Evolutionary conservation across 768 basidiomycete genomes (phyloP), one percentile per base, ranked within the genome.

Genomic region (Tulasnella sp.): DNA sequence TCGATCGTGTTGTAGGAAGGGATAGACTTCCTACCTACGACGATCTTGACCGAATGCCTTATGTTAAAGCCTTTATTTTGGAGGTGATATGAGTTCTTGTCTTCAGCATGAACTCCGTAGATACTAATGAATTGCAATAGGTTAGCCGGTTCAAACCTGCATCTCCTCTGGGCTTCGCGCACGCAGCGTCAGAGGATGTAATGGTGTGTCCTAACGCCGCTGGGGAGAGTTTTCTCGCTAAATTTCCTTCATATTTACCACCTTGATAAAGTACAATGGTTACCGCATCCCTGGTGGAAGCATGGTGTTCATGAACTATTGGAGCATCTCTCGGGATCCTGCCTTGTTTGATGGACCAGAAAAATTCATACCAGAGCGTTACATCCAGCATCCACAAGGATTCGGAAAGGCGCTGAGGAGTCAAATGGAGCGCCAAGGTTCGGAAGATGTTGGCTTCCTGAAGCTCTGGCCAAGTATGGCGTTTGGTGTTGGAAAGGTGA

Each of bases 1-100:
- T 80, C n/a, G 79, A 80, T n/a, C 73, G 74, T n/a, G 79, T 80
- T 48, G 40, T 80, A 9, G 74, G 74, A 38, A 42, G 7, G 0
- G 74, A 80, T 31, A 3, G 42, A 42, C 42, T 42, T 12, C 40
- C 40, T 12, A 40, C 40, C 40, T 40, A 40, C 40, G 40, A 40
- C 40, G 40, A 40, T 40, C 40, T 40, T 40, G 40, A 40, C 40
- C 40, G 12, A 12, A 40, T 40, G 40, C 40, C 40, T 5, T 40
- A 40, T 12, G 12, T 40, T 40, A 40, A 40, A 40, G 40, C 40
- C 40, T 40, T 40, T 40, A 40, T 40, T 40, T 40, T 40, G 40
- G 40, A 40, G 40, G 40, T 40, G 12, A 40, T 12, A 12, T 40
- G 40, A 40, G n/a, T n/a, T n/a, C 40, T 40, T 40, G 40, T 4